Evolutionary conservation across 495 filamentous ascomycete genomes (phyloP).

Genomic region (Penicillium ucsense): DNA sequence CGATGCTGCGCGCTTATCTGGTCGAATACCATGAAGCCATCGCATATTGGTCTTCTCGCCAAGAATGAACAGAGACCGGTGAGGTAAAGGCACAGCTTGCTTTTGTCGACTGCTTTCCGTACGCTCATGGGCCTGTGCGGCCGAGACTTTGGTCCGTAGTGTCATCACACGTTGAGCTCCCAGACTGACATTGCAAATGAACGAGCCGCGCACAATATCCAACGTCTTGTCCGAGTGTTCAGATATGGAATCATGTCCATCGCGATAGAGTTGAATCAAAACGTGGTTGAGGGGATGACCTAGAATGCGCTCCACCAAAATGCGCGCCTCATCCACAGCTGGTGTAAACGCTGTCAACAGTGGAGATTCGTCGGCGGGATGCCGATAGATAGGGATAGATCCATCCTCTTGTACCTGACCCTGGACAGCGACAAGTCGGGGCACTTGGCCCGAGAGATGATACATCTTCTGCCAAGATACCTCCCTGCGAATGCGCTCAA

Average conservation of each 20-base stretch:
- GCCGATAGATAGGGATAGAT: slow-evolving; percentile 82
- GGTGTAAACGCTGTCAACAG: slow-evolving; percentile 66
- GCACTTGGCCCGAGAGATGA: slow-evolving; percentile 84
- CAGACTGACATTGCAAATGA: slow-evolving; percentile 85
- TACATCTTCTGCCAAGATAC: slow-evolving; percentile 88
- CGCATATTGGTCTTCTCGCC: slow-evolving; percentile 70
- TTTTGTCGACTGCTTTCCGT: slow-evolving; percentile 33
- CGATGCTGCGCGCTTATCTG: slow-evolving; percentile 62
- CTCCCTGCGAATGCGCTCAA: slow-evolving; percentile 62
- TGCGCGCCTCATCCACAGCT: slow-evolving; percentile 57
- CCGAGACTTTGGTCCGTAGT: slow-evolving; percentile 68
- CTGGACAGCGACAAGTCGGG: slow-evolving; percentile 87
- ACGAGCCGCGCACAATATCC: slow-evolving; percentile 72
- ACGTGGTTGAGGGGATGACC: slow-evolving; percentile 86
- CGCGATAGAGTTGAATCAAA: slow-evolving; percentile 85
- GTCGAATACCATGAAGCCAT: slow-evolving; percentile 85
- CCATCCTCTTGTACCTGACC: slow-evolving; percentile 62
- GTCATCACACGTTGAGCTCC: slow-evolving; percentile 88
- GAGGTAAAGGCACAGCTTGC: slow-evolving; percentile 67
- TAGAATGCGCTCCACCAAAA: slow-evolving; percentile 54
- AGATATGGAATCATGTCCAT: slow-evolving; percentile 87
- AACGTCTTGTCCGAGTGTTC: slow-evolving; percentile 97
- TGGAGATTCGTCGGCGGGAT: slow-evolving; percentile 85
- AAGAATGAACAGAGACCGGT: slow-evolving; percentile 80
- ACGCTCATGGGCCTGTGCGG: slow-evolving; percentile 6